Base-by-base conservation (phyloP, 2,329 filamentous ascomycete genomes). In the Aspergillus bombycis region DNA sequence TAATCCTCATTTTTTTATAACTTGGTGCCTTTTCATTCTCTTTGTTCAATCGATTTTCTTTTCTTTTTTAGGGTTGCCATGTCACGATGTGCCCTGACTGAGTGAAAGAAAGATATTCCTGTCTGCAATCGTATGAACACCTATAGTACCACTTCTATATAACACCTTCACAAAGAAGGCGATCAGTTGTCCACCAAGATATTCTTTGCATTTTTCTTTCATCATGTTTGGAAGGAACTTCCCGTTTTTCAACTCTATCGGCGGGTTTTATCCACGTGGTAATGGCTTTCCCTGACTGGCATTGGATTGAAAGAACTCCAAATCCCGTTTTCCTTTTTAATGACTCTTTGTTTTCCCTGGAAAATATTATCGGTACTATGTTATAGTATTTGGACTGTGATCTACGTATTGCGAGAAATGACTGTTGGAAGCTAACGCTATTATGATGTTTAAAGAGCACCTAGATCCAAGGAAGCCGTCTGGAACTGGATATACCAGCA, bases 401-500 rank as follows among this genome's bases (percentile, higher is more conserved):
- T 48, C n/a, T 46, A 54, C 26, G 16, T 16, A 21, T 55, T 45
- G 60, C 34, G 54, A 59, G 30, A 21, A 61, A 28, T 26, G 34
- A 14, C 26, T 14, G 19, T 30, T 38, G 38, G 50, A 56, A 57
- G 69, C 76, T 78, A 64, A 78, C 70, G 26, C 43, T n/a, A 38
- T 61, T 46, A 41, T 45, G 21, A 36, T 41, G 38, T 32, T 61
- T 19, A 36, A 67, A 81, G 78, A 80, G 63, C 69, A 70, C n/a
- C 43, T 73, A 64, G 77, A 79, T 55, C 64, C 72, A 23, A 76
- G 78, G 63, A 80, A 75, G 65, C 79, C 83, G 68, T 76, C 83
- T 58, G 77, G 80, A 30, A 79, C 79, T 66, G 80, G 78, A 38
- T 89, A 89, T 72, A 84, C 83, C 57, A 86, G 82, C 76, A 97